phyloP scores from a whole-genome alignment of 371 early-diverging fungal genomes.

The Syncephalastrum monosporum region DNA sequence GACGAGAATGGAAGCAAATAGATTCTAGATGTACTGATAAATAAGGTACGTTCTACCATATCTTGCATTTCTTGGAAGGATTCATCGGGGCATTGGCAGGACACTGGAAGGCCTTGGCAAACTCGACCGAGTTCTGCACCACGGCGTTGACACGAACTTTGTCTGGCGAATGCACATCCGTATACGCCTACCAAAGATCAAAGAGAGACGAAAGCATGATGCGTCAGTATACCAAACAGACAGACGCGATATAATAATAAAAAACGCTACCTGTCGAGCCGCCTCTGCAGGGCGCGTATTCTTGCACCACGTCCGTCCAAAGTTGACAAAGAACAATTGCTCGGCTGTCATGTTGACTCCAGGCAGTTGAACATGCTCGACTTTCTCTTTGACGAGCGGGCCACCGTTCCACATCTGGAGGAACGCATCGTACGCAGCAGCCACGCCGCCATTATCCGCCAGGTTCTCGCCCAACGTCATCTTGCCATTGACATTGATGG shows the following conservation, averaged over 20 bases:
- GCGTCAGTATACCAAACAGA: background rate
- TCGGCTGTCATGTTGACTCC: constrained; percentile 54
- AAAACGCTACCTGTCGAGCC: constrained; percentile 13
- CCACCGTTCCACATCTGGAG: constrained; percentile 13
- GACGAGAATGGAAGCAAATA: too few species aligned
- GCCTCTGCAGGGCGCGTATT: constrained; percentile 33
- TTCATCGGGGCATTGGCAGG: constrained; percentile 53
- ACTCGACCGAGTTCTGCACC: constrained; percentile 58
- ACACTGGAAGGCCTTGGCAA: constrained; percentile 66
- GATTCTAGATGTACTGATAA: constrained; percentile 1
- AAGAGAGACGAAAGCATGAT: constrained; percentile 13
- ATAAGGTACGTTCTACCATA: constrained; percentile 39
- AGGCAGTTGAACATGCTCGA: constrained; percentile 42
- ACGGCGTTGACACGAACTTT: constrained; percentile 63
- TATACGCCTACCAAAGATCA: constrained; percentile 19
- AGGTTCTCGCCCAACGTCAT: constrained; percentile 71
- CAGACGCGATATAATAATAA: background rate
- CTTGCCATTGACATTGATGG: constrained; percentile 48
- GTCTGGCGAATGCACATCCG: constrained; percentile 57
- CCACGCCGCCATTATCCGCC: constrained; percentile 76
- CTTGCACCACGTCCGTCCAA: constrained; percentile 52
- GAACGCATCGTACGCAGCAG: constrained; percentile 31
- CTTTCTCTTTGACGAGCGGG: background rate
- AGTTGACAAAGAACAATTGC: constrained; percentile 51
- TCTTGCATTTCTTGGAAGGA: constrained; percentile 47